Percentiles rank a stretch among this genome's conserved stretches.
phyloP scores from a whole-genome alignment of 2,329 filamentous ascomycete species.

The Aspergillus ochraceus region DNA sequence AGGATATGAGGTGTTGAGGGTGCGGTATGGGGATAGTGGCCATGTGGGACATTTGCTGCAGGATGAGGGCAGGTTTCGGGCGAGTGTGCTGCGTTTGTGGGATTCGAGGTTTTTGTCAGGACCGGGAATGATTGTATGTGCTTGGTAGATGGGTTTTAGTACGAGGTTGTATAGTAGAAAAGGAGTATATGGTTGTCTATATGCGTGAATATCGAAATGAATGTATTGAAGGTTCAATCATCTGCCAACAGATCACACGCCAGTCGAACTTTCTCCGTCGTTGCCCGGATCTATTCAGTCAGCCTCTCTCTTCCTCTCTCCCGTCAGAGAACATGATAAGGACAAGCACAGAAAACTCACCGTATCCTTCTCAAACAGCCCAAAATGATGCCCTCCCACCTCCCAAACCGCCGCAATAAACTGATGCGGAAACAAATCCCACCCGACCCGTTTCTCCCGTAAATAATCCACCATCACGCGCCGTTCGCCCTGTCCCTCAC shows the following conservation, averaged over 20 bases:
- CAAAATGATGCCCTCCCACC: neutral
- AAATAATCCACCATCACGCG: neutral
- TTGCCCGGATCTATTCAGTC: neutral
- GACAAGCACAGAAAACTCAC: neutral
- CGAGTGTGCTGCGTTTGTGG: neutral
- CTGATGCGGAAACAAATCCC: neutral
- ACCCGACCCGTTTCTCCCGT: neutral
- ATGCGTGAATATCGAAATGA: neutral
- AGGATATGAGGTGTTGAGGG: neutral
- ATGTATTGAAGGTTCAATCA: neutral
- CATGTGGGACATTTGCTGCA: neutral
- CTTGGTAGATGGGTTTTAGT: neutral
- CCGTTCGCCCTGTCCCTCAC: neutral
- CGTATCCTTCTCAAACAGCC: neutral
- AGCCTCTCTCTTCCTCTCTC: neutral
- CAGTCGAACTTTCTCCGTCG: neutral
- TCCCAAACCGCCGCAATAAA: neutral
- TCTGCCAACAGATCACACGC: neutral
- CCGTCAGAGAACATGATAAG: no score
- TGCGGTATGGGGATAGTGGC: neutral
- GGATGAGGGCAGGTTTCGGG: neutral
- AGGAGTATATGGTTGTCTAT: neutral
- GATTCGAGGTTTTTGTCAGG: neutral
- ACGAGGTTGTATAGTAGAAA: neutral
- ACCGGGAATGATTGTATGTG: neutral